phyloP scores from a whole-genome alignment of 2,329 filamentous ascomycete species.

The Aspergillus oerlinghausenensis region DNA sequence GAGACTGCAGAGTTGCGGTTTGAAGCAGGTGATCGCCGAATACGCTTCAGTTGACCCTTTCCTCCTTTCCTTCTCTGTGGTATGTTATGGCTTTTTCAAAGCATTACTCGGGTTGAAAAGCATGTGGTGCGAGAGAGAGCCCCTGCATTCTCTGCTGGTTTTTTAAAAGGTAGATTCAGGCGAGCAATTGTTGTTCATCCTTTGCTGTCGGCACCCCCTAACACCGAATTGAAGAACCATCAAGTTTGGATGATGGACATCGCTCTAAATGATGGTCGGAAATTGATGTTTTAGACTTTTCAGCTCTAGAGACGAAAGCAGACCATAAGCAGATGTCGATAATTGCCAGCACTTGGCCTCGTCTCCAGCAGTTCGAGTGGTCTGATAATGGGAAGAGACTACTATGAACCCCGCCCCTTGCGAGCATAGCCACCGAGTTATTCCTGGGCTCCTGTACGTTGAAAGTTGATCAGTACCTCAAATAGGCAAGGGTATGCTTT shows the following conservation, averaged over 20 bases:
- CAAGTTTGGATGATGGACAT: background rate
- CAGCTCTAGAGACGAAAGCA: too few species aligned
- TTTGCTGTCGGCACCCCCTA: background rate
- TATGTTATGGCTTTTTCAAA: background rate
- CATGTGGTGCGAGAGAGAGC: background rate
- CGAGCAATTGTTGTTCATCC: background rate
- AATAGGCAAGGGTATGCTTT: too few species aligned
- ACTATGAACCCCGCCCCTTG: background rate
- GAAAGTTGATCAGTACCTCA: too few species aligned
- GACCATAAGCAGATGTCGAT: too few species aligned
- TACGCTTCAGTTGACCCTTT: background rate
- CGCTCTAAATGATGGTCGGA: too few species aligned
- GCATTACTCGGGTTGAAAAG: background rate
- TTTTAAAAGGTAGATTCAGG: too few species aligned
- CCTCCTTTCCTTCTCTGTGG: background rate
- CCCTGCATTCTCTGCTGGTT: too few species aligned
- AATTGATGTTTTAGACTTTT: too few species aligned
- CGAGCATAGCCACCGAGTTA: background rate
- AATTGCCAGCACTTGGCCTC: too few species aligned
- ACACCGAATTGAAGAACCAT: background rate
- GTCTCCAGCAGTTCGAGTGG: too few species aligned
- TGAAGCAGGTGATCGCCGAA: background rate
- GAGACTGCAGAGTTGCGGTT: background rate
- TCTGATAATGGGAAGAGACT: too few species aligned
- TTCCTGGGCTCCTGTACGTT: too few species aligned